Conservation (phyloP, 345 rosid species). For the Citrus australasica region DNA sequence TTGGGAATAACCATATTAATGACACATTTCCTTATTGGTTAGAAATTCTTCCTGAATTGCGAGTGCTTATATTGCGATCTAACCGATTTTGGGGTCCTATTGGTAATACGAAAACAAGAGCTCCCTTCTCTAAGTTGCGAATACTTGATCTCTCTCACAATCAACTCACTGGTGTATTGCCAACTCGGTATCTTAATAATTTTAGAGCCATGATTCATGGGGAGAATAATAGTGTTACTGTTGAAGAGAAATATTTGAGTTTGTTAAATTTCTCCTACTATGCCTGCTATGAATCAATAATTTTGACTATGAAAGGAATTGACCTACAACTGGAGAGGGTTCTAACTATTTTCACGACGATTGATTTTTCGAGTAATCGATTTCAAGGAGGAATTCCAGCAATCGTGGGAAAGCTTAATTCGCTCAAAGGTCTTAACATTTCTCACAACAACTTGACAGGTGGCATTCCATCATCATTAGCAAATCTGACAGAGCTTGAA, state of each 20-base stretch:
- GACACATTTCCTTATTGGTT: constrained; percentile 25
- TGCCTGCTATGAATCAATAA: background rate
- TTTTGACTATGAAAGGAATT: background rate
- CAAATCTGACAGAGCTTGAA: background rate
- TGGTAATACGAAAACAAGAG: no score
- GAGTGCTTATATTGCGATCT: constrained; percentile 10
- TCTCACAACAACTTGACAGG: background rate
- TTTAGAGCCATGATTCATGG: background rate
- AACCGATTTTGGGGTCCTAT: constrained; percentile 15
- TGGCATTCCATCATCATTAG: background rate
- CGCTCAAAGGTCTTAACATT: background rate
- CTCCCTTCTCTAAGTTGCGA: background rate
- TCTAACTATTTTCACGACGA: background rate
- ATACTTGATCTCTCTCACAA: background rate
- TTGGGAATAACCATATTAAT: background rate
- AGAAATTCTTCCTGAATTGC: constrained; percentile 7
- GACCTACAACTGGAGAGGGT: background rate
- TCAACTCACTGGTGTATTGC: background rate
- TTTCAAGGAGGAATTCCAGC: background rate
- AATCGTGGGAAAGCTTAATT: background rate
- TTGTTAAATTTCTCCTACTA: background rate
- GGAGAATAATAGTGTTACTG: background rate
- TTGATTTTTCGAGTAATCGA: background rate
- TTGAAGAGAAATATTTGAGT: background rate
- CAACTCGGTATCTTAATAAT: background rate